These are phyloP conservation scores for Quercus cerris DNA, from an alignment of 306 rosid genomes.

Conservation along the genomic window DNA sequence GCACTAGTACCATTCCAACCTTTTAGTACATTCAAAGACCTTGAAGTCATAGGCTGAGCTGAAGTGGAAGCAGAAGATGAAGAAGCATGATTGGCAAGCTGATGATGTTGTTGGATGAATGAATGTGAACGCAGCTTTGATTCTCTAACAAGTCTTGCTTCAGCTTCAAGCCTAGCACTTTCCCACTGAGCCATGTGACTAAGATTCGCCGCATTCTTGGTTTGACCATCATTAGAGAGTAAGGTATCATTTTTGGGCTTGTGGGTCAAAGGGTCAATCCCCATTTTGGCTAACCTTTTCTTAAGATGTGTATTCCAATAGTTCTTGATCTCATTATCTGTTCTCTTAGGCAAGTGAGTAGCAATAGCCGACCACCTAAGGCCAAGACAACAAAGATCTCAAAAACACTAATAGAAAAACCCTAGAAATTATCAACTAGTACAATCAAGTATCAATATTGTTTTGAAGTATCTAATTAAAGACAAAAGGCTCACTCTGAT, in stretches of 20 bases:
- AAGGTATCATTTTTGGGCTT: constrained; percentile 82
- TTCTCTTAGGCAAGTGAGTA: constrained; percentile 94
- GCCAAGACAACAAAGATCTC: constrained; percentile 6
- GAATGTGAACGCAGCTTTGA: constrained; percentile 70
- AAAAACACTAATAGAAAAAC: constrained; percentile 20
- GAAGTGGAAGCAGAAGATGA: constrained; percentile 41
- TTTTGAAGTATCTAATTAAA: neutral
- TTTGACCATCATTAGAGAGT: constrained; percentile 59
- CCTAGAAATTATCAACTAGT: constrained; percentile 30
- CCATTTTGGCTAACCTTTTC: constrained; percentile 93
- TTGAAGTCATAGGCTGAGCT: constrained; percentile 15
- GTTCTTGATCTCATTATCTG: constrained; percentile 95
- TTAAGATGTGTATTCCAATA: constrained; percentile 98
- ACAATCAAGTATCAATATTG: neutral
- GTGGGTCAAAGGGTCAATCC: constrained; percentile 95
- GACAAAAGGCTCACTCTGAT: neutral
- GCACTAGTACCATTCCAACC: constrained; percentile 43
- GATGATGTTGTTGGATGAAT: constrained; percentile 22
- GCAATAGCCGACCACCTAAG: constrained; percentile 99
- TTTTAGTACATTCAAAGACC: constrained; percentile 28
- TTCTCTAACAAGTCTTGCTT: constrained; percentile 90
- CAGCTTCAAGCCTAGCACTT: constrained; percentile 98
- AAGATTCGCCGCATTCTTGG: constrained; percentile 81
- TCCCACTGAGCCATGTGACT: constrained; percentile 99
- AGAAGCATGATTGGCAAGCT: constrained; percentile 32